These are phyloP conservation scores for Phytophthora hibernalis DNA, from an alignment of 352 stramenopile species.

Conservation along the genomic window DNA sequence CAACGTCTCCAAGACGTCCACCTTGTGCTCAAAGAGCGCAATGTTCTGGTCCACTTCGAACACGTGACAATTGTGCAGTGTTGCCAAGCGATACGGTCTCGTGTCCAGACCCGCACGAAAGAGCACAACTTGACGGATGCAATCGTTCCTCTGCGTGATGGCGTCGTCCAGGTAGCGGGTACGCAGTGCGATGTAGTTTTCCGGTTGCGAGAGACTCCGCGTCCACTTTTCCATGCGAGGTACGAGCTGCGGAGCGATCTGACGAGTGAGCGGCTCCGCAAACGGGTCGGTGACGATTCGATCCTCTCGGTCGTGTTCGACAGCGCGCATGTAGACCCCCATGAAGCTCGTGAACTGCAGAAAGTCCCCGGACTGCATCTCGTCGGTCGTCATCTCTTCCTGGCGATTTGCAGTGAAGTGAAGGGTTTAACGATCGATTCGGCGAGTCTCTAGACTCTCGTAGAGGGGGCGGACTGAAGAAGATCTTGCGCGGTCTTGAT, in stretches of 20 bases:
- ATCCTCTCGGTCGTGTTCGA: constrained; percentile 16
- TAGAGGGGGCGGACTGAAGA: too few relatives aligned
- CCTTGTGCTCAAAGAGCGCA: constrained; percentile 53
- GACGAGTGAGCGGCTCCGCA: constrained; percentile 20
- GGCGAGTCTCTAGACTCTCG: too few relatives aligned
- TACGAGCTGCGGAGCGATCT: constrained; percentile 12
- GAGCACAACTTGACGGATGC: constrained; percentile 50
- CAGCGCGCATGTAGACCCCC: constrained; percentile 11
- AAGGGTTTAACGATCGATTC: constrained; percentile 2
- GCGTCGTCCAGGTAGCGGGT: constrained; percentile 54
- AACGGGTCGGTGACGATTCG: constrained; percentile 24
- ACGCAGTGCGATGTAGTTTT: constrained; percentile 41
- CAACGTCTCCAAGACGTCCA: constrained; percentile 31
- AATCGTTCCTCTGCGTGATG: constrained; percentile 27
- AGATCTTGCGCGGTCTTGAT: too few relatives aligned
- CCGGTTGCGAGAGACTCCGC: constrained; percentile 6
- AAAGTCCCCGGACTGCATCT: constrained; percentile 18
- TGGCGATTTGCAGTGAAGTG: constrained; percentile 9
- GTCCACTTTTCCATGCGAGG: constrained; percentile 19
- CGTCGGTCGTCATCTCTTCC: constrained; percentile 11
- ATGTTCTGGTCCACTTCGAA: constrained; percentile 52
- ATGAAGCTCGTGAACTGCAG: constrained; percentile 27
- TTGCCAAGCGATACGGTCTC: constrained; percentile 45
- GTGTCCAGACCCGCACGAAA: constrained; percentile 46
- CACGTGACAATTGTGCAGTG: constrained; percentile 38